Evolutionary conservation across 257 asterid species (phyloP), one percentile per base, ranked within the genome.

Genomic region (Cinchona pubescens): DNA sequence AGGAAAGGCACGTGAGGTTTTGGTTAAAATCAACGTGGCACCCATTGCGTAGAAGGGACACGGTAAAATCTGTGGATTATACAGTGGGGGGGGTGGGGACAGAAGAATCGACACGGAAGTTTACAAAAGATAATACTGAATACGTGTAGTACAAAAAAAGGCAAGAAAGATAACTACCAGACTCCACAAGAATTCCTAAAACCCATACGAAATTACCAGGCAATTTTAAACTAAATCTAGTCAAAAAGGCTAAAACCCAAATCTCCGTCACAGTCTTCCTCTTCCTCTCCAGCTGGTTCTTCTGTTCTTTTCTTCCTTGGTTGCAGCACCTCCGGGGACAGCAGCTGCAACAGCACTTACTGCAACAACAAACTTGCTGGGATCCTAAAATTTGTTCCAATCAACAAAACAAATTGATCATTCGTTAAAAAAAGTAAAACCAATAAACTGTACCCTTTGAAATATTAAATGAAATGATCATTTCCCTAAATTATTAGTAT

Each of bases 311-410:
- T 69, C 71, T 61, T 32, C 53, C 34, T 53, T 45, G 32, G 69
- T 34, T 25, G 58, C 40, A 63, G 46, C 58, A 27, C 25, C 27
- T 21, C 38, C 69, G 4, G 53, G 1, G n/a, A 2, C 69, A 19
- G 80, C 21, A n/a, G 69, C 45, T 27, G 67, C 69, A 21, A 62
- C 67, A 13, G 60, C 23, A 72, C 55, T 29, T 46, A 8, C 37
- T 7, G 62, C 69, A 18, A 34, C 75, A 30, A 55, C 64, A 69
- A 76, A 76, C 71, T 76, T 58, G 75, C 71, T 58, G 4, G 80
- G 80, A 60, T 76, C 71, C 67, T 68, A 59, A 37, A 76, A 19
- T 30, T 40, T 55, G 56, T 25, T 59, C 13, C 60, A 68, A 16
- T 19, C 42, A 19, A 46, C 48, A 70, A 3, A 51, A 49, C 53